These are phyloP conservation scores for Xylariaceae sp. DNA, from an alignment of 2,329 filamentous ascomycete species.

Conservation along the genomic window DNA sequence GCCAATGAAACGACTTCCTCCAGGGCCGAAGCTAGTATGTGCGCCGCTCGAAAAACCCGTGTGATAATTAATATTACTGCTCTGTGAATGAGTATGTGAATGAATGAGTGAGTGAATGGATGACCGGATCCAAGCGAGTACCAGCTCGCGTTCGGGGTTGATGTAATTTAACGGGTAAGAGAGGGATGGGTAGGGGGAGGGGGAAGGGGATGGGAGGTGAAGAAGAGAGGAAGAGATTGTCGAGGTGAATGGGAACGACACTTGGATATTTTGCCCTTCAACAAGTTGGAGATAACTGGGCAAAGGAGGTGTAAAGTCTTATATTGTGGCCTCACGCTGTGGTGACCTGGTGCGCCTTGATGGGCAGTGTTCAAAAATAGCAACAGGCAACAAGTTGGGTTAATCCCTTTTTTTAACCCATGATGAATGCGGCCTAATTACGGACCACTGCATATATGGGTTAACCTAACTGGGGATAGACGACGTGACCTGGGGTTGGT, in stretches of 20 bases:
- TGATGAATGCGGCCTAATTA: conserved; percentile 32
- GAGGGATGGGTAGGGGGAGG: conserved; percentile 29
- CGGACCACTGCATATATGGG: conserved; percentile 31
- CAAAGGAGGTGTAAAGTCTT: conserved; percentile 50
- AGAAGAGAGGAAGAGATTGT: conserved; percentile 35
- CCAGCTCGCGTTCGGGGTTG: conserved; percentile 51
- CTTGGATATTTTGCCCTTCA: conserved; percentile 43
- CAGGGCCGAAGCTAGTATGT: conserved; percentile 23
- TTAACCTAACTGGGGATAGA: conserved; percentile 29
- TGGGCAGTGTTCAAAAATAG: conserved; percentile 40
- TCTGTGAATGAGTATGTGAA: conserved; percentile 10
- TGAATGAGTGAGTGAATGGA: conserved; percentile 36
- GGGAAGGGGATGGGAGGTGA: conserved; percentile 35
- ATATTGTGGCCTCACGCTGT: conserved; percentile 49
- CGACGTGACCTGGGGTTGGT: conserved; percentile 27
- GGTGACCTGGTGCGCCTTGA: conserved; percentile 29
- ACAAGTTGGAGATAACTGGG: conserved; percentile 39
- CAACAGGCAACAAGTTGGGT: conserved; percentile 33
- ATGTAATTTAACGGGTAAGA: conserved; percentile 31
- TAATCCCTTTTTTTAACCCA: conserved; percentile 39
- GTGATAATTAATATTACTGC: conserved; percentile 39
- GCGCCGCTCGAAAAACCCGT: conserved; percentile 18
- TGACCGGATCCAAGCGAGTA: conserved; percentile 52
- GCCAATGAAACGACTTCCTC: conserved; percentile 22
- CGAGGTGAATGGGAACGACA: conserved; percentile 43